phyloP scores from a whole-genome alignment of 2,329 filamentous ascomycete species.

The Sarocladiaceae sp. region DNA sequence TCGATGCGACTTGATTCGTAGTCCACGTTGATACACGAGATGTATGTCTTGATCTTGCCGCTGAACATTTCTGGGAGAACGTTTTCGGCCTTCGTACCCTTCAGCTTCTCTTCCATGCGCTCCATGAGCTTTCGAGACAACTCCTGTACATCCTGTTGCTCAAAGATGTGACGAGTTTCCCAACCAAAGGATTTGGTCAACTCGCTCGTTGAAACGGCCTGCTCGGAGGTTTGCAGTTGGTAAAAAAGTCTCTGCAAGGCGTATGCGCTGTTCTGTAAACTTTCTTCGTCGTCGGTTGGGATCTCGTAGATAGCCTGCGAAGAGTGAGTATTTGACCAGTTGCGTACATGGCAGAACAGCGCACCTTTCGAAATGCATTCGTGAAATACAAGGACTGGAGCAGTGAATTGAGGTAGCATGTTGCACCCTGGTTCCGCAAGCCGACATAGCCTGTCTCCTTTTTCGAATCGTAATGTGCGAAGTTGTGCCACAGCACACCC shows the following conservation, averaged over 20 bases:
- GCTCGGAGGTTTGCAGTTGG: slow-evolving; percentile 78
- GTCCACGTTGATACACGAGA: slow-evolving; percentile 96
- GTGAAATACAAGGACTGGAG: slow-evolving; percentile 81
- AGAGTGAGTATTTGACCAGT: slow-evolving; percentile 13
- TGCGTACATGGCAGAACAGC: slow-evolving; percentile 8
- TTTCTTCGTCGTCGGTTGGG: slow-evolving; percentile 79
- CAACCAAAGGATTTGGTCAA: slow-evolving; percentile 96
- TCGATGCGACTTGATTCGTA: slow-evolving; percentile 94
- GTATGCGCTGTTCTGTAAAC: slow-evolving; percentile 82
- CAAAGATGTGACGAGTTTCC: slow-evolving; percentile 96
- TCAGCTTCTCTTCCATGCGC: slow-evolving; percentile 95
- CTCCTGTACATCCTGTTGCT: slow-evolving; percentile 98
- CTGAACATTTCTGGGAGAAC: slow-evolving; percentile 87
- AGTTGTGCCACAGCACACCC: slow-evolving; percentile 85
- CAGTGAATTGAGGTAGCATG: slow-evolving; percentile 80
- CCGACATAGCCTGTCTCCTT: slow-evolving; percentile 97
- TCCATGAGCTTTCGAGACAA: slow-evolving; percentile 96
- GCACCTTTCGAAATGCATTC: slow-evolving; percentile 87
- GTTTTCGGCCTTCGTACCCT: slow-evolving; percentile 86
- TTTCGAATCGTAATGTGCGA: slow-evolving; percentile 96
- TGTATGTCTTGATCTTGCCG: slow-evolving; percentile 97
- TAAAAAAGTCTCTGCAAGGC: slow-evolving; percentile 92
- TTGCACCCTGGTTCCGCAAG: slow-evolving; percentile 92
- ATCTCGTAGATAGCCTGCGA: slow-evolving; percentile 89
- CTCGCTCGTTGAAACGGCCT: slow-evolving; percentile 83